Evolutionary conservation across 2,329 filamentous ascomycete species (phyloP).

Genomic region (Xylaria hypoxylon): DNA sequence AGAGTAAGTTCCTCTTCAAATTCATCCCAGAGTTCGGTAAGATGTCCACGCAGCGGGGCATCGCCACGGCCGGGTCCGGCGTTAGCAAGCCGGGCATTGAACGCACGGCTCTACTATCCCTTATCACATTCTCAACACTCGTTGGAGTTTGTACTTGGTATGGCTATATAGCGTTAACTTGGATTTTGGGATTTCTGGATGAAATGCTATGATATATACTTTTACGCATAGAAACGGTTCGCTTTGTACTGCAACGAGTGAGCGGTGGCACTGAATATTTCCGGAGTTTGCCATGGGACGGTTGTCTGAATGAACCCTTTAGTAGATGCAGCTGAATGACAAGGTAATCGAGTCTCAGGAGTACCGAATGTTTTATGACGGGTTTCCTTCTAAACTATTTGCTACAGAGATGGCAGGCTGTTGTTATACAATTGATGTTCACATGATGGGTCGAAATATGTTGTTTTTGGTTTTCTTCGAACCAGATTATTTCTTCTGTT

Average conservation of each 20-base stretch:
- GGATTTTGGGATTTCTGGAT: constrained; percentile 16
- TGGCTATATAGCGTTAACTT: constrained; percentile 19
- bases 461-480: background rate
- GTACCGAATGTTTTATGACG: background rate
- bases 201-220: constrained; percentile 8
- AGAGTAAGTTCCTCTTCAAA: constrained; percentile 77
- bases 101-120: constrained; percentile 43
- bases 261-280: background rate
- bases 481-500: constrained; percentile 1
- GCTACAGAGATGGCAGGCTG: background rate
- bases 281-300: background rate
- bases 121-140: constrained; percentile 39
- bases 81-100: constrained; percentile 52
- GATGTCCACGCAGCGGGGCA: constrained; percentile 52
- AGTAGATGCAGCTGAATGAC: no score
- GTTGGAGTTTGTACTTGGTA: constrained; percentile 36
- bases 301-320: background rate
- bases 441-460: background rate
- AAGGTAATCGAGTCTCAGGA: background rate
- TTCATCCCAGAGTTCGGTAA: constrained; percentile 66
- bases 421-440: background rate
- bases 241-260: background rate
- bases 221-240: background rate
- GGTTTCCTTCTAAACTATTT: background rate
- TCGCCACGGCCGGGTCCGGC: constrained; percentile 47